phyloP scores from a whole-genome alignment of 768 basidiomycete species.

The Hericium rajendrae region DNA sequence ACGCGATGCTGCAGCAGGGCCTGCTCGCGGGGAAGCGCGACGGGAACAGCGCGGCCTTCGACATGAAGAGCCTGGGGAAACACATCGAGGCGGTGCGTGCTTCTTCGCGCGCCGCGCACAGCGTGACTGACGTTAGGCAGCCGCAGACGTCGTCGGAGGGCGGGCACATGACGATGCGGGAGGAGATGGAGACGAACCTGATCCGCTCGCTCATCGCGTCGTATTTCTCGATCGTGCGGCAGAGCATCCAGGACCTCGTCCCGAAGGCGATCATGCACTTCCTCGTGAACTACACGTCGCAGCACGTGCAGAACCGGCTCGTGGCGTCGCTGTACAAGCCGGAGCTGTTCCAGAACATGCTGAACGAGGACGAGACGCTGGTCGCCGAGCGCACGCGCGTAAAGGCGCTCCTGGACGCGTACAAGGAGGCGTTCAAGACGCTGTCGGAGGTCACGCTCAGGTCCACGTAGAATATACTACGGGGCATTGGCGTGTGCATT shows the following conservation, averaged over 20 bases:
- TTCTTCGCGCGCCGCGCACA: neutral
- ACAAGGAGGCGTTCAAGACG: conserved; percentile 88
- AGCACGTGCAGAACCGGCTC: conserved; percentile 92
- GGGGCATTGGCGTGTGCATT: neutral
- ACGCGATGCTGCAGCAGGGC: conserved; percentile 43
- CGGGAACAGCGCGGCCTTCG: conserved; percentile 78
- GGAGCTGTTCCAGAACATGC: conserved; percentile 78
- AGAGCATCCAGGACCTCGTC: conserved; percentile 93
- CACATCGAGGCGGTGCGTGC: conserved; percentile 91
- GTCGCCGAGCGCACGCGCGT: conserved; percentile 90
- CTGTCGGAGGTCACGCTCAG: conserved; percentile 77
- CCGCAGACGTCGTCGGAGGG: conserved; percentile 41
- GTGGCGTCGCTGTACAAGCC: conserved; percentile 95
- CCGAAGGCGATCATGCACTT: conserved; percentile 99
- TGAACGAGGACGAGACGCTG: conserved; percentile 93
- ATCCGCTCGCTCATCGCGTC: conserved; percentile 92
- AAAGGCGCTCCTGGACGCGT: conserved; percentile 90
- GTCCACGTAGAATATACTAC: conserved; percentile 26
- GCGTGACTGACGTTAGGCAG: neutral
- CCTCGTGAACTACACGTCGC: conserved; percentile 92
- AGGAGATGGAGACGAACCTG: conserved; percentile 94
- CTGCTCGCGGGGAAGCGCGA: conserved; percentile 65
- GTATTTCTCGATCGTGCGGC: conserved; percentile 93
- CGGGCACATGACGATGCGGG: conserved; percentile 66
- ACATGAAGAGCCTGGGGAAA: conserved; percentile 97